These are phyloP conservation scores for Boletus rufocinnamomeus DNA, from an alignment of 768 basidiomycete species.

Conservation along the genomic window DNA sequence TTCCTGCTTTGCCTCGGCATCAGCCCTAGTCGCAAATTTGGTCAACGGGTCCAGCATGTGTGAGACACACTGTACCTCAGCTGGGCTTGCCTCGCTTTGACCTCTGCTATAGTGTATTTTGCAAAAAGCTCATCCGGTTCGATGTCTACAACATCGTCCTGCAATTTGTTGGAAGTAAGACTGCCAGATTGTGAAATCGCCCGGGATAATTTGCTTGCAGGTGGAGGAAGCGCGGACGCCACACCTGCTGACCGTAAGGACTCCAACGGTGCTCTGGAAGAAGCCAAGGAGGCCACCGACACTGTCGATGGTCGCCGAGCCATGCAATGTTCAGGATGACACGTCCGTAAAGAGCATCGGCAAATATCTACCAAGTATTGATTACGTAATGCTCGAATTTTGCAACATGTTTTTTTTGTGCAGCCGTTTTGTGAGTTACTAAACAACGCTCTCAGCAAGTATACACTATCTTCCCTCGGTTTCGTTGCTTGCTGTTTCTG, in stretches of 20 bases:
- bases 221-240: conserved; percentile 7
- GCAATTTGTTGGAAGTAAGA: conserved; percentile 18
- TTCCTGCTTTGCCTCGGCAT: conserved; percentile 86
- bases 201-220: conserved; percentile 8
- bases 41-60: neutral
- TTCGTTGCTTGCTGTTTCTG: conserved; percentile 22
- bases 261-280: conserved; percentile 21
- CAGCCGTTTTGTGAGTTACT: conserved; percentile 1
- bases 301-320: conserved; percentile 40
- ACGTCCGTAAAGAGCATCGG: neutral
- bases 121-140: conserved; percentile 77
- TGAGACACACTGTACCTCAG: conserved; percentile 50
- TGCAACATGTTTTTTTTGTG: neutral
- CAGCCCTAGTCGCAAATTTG: conserved; percentile 47
- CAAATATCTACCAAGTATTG: neutral
- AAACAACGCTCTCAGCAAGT: conserved; percentile 8
- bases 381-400: conserved; percentile 27
- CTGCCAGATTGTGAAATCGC: conserved; percentile 15
- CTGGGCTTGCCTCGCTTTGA: conserved; percentile 64
- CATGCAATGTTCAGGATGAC: conserved; percentile 31
- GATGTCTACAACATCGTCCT: conserved; percentile 31
- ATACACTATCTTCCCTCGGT: conserved; percentile 27
- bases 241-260: conserved; percentile 7
- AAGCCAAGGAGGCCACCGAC: conserved; percentile 33
- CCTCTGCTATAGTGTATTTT: conserved; percentile 69